Conservation (phyloP, 371 early-diverging fungal species). For the Racocetra persica region DNA sequence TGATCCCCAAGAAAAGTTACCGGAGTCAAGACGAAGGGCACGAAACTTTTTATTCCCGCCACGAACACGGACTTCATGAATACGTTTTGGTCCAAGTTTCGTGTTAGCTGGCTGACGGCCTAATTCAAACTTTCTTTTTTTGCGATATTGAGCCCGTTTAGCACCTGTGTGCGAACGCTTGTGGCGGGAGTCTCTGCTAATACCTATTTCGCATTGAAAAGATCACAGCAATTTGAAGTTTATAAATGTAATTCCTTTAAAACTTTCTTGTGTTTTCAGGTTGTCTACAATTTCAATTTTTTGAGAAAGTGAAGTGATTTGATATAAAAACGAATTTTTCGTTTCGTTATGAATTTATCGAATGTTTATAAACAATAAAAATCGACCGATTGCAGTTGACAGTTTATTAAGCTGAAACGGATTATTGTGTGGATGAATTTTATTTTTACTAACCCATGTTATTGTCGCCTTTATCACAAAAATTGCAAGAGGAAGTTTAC, state of each 20-base stretch:
- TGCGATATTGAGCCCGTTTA: constrained; percentile 97
- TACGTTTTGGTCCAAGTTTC: constrained; percentile 95
- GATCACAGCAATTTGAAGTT: background rate
- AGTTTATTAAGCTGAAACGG: background rate
- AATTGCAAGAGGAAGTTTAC: background rate
- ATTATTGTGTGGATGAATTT: constrained; percentile 5
- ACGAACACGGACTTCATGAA: constrained; percentile 96
- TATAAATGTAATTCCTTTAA: background rate
- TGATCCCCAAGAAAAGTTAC: constrained; percentile 98
- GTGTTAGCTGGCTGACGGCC: constrained; percentile 99
- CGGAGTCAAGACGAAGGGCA: constrained; percentile 97
- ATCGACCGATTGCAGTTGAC: background rate
- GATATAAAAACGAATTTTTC: too few species aligned
- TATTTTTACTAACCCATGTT: constrained; percentile 39
- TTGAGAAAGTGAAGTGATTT: too few species aligned
- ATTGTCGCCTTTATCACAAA: background rate
- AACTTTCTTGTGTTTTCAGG: too few species aligned
- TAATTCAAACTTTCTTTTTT: constrained; percentile 99
- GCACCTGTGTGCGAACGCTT: constrained; percentile 98
- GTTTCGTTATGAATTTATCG: too few species aligned
- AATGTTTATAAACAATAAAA: background rate
- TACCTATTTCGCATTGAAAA: constrained; percentile 68
- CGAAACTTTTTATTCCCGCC: constrained; percentile 99
- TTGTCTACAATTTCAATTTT: too few species aligned
- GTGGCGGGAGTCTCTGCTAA: constrained; percentile 97